Base-by-base conservation (phyloP, 2,329 filamentous ascomycete species). In the Fonsecaea multimorphosa region DNA sequence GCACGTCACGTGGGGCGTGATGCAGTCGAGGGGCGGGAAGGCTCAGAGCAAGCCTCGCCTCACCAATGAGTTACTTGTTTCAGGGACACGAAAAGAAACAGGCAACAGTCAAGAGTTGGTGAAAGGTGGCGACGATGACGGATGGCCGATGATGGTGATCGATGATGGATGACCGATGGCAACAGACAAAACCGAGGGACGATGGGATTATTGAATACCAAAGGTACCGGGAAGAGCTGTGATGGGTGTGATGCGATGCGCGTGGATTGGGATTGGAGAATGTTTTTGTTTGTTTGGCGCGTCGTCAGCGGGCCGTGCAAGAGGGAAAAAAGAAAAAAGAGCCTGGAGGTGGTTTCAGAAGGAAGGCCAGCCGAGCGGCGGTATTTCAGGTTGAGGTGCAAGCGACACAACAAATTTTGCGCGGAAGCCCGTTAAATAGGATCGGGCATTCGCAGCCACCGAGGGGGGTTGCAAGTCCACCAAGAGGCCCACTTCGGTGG, bases 311-410 rank as follows among this genome's bases (percentile, higher is more conserved):
- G 44, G 44, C 44, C 19, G 44, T 9, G 19, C n/a, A 49, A 22
- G 44, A 49, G 44, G 44, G 44, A 49, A 49, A 46, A 24, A 24
- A 24, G 11, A 49, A 22, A 24, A 24, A 22, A n/a, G n/a, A n/a
- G n/a, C n/a, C n/a, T n/a, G n/a, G 22, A 22, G 19, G 44, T 49
- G 44, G 44, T 49, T 24, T 49, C 44, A 49, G 44, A 49, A 49
- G 44, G 44, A 49, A 49, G 44, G 44, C 44, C 44, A 49, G 44
- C 44, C 44, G 44, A 49, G 44, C 44, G 44, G 44, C 44, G 44
- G 44, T 49, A 49, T 49, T 49, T 49, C 44, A 49, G 44, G 44
- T 49, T 49, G 44, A 49, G 44, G 44, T 49, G 44, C 44, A 49
- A 49, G 44, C 44, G 44, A 49, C 44, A 49, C 44, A 49, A 49